Evolutionary conservation across 1,284 basidiomycete species (phyloP).

Genomic region (Rhodotorula sp.): DNA sequence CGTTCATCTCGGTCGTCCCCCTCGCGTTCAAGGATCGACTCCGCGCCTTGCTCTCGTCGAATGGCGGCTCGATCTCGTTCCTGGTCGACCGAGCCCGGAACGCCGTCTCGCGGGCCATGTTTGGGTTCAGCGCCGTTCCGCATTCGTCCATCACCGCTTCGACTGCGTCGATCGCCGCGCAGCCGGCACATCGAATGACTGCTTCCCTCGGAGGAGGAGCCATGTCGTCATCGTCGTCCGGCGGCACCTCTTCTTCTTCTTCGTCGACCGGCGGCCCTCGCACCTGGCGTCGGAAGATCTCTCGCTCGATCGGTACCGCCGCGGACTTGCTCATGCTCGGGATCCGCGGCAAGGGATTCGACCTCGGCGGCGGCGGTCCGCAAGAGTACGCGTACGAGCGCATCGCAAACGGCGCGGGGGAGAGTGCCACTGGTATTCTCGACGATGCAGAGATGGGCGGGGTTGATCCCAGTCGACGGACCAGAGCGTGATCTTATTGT

Average conservation of each 20-base stretch:
- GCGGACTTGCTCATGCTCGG: slow-evolving; percentile 16
- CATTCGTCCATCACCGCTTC: not conserved
- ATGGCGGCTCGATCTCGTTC: not conserved
- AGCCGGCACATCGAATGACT: not conserved
- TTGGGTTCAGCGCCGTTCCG: slow-evolving; percentile 24
- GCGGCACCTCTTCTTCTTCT: not conserved
- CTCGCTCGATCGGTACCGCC: slow-evolving; percentile 23
- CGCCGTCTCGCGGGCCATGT: slow-evolving; percentile 2
- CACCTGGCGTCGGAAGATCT: slow-evolving; percentile 23
- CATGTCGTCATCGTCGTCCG: not conserved
- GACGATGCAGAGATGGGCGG: slow-evolving; percentile 12
- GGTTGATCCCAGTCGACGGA: not conserved
- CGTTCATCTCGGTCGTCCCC: slow-evolving; percentile 42
- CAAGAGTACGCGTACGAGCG: slow-evolving; percentile 18
- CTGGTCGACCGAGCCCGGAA: slow-evolving; percentile 5
- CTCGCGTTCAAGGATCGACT: slow-evolving; percentile 45
- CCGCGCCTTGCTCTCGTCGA: slow-evolving; percentile 15
- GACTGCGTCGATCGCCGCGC: not conserved
- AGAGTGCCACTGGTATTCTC: slow-evolving; percentile 3
- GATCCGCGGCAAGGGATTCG: not conserved
- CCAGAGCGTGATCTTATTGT: not conserved
- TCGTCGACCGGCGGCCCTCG: slow-evolving; percentile 5
- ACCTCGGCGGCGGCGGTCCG: not conserved
- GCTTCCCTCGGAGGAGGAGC: not conserved
- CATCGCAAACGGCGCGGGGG: slow-evolving; percentile 6